Evolutionary conservation across 2,329 filamentous ascomycete genomes (phyloP), one percentile per base, ranked within the genome.

Genomic region (Fusarium praegraminearum): DNA sequence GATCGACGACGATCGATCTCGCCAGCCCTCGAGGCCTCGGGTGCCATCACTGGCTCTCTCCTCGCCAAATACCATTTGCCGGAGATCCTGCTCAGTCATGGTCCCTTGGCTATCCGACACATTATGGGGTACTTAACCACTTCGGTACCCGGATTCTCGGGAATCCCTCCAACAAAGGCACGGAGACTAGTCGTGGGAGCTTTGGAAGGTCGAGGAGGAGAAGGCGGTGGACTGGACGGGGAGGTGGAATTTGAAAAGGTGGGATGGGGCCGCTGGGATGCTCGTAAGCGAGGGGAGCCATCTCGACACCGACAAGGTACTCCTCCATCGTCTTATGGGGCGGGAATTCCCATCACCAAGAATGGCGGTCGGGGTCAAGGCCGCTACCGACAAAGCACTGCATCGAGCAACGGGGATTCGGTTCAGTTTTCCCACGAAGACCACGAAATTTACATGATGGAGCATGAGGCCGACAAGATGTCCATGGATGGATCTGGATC

Each of bases 191-290:
- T 98, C 7, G 95, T 98, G n/a, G 92, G 91, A 62, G 95, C 94
- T 64, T 83, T 98, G 71, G 95, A 98, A 82, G 92, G 92, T 74
- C 91, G 92, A 73, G 87, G 87, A 73, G 87, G 87, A 68, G 86
- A 89, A 69, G 85, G 86, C 62, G 88, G 89, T 65, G 87, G 87
- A 59, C 78, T 87, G 65, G 85, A 90, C 67, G 90, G 90, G 71
- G 90, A 93, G 73, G 90, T 96, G 75, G 86, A 91, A 77, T 98
- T 97, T 77, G 92, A 97, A 80, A 98, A 98, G 85, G 93, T 98
- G 62, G 95, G 95, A 76, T 98, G 95, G 95, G 96, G 96, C 63
- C 90, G 94, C 71, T 99, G 95, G 95, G 92, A 97, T 80, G 96
- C 94, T 66, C 90, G 90, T 77, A 86, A 89, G 78, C 89, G 89